Conservation (phyloP, 208 protist genomes). For the Leishmania major region DNA sequence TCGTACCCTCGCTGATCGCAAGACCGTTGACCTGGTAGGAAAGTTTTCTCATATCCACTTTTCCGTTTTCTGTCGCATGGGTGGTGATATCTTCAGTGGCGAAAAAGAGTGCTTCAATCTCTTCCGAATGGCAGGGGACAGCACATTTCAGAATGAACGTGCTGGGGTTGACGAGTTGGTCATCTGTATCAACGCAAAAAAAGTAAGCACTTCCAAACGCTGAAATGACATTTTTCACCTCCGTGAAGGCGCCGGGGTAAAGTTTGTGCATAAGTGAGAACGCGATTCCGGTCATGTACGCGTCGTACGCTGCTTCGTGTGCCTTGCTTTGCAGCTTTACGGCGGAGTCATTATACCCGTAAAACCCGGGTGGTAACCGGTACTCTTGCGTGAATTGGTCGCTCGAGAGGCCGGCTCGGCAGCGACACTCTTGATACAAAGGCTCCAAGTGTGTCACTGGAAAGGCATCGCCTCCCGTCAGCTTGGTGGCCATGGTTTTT, state of each 20-base stretch:
- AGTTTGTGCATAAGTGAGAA: slow-evolving; percentile 34
- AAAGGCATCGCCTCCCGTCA: slow-evolving; percentile 22
- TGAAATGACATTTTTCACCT: slow-evolving; percentile 57
- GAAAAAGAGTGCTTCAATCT: slow-evolving; percentile 31
- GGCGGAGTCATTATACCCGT: slow-evolving; percentile 47
- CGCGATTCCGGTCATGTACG: slow-evolving; percentile 78
- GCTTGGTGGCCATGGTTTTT: slow-evolving; percentile 50
- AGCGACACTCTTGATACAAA: slow-evolving; percentile 46
- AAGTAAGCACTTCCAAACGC: slow-evolving; percentile 50
- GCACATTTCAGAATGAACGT: slow-evolving; percentile 23
- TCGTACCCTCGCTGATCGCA: background rate
- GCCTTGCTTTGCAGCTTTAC: slow-evolving; percentile 35
- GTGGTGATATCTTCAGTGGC: slow-evolving; percentile 5
- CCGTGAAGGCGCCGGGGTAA: slow-evolving; percentile 6
- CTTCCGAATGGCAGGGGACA: slow-evolving; percentile 9
- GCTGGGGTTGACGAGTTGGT: slow-evolving; percentile 9
- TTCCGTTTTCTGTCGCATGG: background rate
- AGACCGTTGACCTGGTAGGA: slow-evolving; percentile 17
- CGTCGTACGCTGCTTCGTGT: slow-evolving; percentile 75
- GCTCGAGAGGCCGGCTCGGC: slow-evolving; percentile 10
- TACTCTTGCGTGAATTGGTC: slow-evolving; percentile 31
- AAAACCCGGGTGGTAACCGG: slow-evolving; percentile 48
- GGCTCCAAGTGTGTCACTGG: slow-evolving; percentile 34
- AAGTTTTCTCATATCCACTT: slow-evolving; percentile 22
- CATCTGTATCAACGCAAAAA: slow-evolving; percentile 17